Evolutionary conservation across 495 filamentous ascomycete species (phyloP).

Genomic region (Astrothelium macrocarpum): DNA sequence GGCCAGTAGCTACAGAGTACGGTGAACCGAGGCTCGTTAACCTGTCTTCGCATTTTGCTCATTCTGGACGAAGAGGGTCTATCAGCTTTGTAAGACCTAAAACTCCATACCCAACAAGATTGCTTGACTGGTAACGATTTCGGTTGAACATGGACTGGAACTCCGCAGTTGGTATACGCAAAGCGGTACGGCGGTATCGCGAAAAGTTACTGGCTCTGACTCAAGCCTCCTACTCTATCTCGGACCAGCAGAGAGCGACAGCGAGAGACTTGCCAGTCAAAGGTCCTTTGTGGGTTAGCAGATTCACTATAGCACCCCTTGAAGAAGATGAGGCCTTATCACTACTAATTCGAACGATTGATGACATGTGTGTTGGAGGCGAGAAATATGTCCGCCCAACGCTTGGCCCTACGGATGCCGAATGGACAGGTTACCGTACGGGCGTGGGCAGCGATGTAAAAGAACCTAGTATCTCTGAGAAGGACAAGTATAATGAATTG

Average conservation of each 20-base stretch:
- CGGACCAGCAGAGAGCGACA: conserved; percentile 49
- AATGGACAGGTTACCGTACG: conserved; percentile 45
- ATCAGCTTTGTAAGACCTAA: too few relatives aligned
- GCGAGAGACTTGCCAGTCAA: conserved; percentile 55
- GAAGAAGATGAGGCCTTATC: conserved; percentile 48
- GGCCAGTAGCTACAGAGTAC: too few relatives aligned
- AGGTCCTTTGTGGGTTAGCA: conserved; percentile 68
- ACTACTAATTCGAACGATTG: conserved; percentile 49
- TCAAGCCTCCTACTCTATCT: too few relatives aligned
- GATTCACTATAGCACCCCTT: conserved; percentile 46
- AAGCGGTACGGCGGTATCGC: too few relatives aligned
- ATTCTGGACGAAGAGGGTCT: too few relatives aligned
- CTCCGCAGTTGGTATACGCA: too few relatives aligned
- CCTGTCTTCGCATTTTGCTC: too few relatives aligned
- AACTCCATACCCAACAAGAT: too few relatives aligned
- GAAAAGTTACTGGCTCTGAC: too few relatives aligned
- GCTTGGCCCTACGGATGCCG: neutral
- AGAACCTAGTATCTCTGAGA: conserved; percentile 1
- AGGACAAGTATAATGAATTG: conserved; percentile 10
- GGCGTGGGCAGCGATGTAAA: neutral
- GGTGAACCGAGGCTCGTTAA: too few relatives aligned
- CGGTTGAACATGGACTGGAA: too few relatives aligned
- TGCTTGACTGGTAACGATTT: too few relatives aligned
- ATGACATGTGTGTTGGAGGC: conserved; percentile 43
- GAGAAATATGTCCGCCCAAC: conserved; percentile 6